Evolutionary conservation across 225 moss, liverwort and hornwort genomes (phyloP), one percentile per base, ranked within the genome.

Genomic region (Thuidium tamariscinum): DNA sequence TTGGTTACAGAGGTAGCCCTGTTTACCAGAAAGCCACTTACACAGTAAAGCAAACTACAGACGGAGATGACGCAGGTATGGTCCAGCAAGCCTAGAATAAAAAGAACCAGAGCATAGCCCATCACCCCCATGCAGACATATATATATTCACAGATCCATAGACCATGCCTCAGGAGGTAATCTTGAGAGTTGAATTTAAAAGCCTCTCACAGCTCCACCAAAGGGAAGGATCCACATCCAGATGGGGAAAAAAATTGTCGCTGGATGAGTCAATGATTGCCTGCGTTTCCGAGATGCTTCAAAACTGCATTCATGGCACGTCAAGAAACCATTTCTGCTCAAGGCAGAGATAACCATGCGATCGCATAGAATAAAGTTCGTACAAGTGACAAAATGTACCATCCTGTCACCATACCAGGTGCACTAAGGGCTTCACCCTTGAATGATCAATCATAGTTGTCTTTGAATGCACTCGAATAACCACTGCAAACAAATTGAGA

Each of bases 61-160:
- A 86, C 64, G 59, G 72, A 86, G 88, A 83, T 86, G 89, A 81
- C 21, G 84, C 83, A 86, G 86, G 19, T 72, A 77, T 72, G 81
- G 64, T 88, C 83, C 80, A 74, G 85, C 83, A 86, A 88, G 86
- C 59, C 87, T 80, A 88, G 70, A 80, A 60, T 65, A 46, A 86
- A 62, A 75, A 82, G 76, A 86, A 83, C 81, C 88, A 68, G 83
- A 76, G 83, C 79, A 86, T 34, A 86, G 76, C 39, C 59, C 56
- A 89, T 87, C 85, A 89, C 82, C 73, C 85, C 82, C 81, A 89
- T 78, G 91, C 81, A 89, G 84, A 87, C 84, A 86, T 76, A 76
- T 76, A 76, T 76, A 74, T 89, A 81, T 84, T 92, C 88, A 90
- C 84, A 88, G 81, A 88, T 86, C 86, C 82, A 71, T 74, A 86